Conservation (phyloP, 345 rosid genomes). For the Eutrema yunnanense region DNA sequence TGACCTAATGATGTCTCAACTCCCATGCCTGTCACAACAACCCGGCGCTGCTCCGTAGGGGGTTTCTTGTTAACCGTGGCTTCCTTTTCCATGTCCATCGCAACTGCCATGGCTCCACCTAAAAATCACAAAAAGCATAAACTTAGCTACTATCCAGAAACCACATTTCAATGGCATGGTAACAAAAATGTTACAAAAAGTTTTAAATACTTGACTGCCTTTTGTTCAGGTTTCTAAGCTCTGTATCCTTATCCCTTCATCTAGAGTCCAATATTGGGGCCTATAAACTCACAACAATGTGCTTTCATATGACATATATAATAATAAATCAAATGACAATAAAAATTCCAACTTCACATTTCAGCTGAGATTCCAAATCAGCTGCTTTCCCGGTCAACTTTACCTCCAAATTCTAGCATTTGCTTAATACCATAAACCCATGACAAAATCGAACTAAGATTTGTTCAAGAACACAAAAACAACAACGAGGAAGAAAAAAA, state of each 20-base stretch:
- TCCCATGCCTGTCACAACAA: slow-evolving; percentile 97
- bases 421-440: background rate
- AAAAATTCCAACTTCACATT: slow-evolving; percentile 8
- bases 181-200: background rate
- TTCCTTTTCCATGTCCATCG: slow-evolving; percentile 55
- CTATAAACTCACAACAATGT: slow-evolving; percentile 3
- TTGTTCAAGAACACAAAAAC: background rate
- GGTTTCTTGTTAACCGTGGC: slow-evolving; percentile 54
- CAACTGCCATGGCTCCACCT: slow-evolving; percentile 68
- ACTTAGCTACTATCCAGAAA: slow-evolving; percentile 2
- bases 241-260: background rate
- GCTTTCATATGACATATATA: background rate
- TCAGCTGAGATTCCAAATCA: background rate
- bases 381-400: background rate
- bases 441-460: background rate
- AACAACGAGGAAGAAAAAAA: background rate
- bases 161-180: background rate
- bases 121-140: slow-evolving; percentile 1
- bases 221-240: background rate
- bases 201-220: background rate
- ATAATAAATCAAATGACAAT: background rate
- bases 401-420: slow-evolving; percentile 4
- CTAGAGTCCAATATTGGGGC: background rate
- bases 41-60: slow-evolving; percentile 58
- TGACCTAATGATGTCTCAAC: slow-evolving; percentile 83